Evolutionary conservation across 768 basidiomycete genomes (phyloP).

Genomic region (Amanita subjunquillea): DNA sequence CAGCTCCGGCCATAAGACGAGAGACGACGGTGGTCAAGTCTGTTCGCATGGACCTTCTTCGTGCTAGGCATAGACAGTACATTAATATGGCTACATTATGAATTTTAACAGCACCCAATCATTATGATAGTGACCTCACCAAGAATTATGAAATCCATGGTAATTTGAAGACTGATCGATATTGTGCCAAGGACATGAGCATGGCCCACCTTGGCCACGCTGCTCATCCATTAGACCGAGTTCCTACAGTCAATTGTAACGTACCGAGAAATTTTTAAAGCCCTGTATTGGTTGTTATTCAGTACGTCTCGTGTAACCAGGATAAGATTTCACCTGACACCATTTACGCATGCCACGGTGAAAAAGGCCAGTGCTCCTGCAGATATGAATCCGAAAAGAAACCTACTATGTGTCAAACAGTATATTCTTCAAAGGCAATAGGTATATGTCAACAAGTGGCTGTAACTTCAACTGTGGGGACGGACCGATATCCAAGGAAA

Average conservation of each 20-base stretch:
- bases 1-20: constrained; percentile 7
- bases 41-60: neutral
- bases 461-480: neutral
- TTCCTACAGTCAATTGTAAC: no score
- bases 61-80: neutral
- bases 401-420: neutral
- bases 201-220: no score
- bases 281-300: no score
- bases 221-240: no score
- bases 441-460: neutral
- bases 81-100: neutral
- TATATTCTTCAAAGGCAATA: neutral
- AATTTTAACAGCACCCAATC: no score
- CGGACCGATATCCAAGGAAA: constrained; percentile 3
- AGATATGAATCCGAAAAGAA: neutral
- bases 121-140: no score
- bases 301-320: neutral
- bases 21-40: constrained; percentile 2
- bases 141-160: no score
- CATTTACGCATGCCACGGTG: neutral
- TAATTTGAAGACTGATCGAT: no score
- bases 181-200: no score
- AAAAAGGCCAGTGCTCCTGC: neutral
- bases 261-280: no score
- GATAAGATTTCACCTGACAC: neutral